Base-by-base conservation (phyloP, 352 stramenopile species). In the Phytophthora hibernalis region DNA sequence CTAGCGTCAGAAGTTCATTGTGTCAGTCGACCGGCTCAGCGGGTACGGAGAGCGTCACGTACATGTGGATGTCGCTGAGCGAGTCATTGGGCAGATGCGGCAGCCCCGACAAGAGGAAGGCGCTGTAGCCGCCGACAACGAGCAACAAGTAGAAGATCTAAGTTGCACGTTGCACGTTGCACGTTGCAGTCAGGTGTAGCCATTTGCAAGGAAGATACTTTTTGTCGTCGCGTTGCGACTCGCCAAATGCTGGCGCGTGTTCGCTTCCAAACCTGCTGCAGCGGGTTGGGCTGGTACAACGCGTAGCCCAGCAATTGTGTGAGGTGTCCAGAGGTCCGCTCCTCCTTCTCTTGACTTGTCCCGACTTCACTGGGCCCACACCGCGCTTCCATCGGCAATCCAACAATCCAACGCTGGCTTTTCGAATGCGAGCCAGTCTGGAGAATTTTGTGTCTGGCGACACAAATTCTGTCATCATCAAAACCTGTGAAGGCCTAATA, bases 61-160 rank as follows among this genome's bases (percentile, higher is more conserved):
- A 71, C 78, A 80, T 76, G 69, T 91, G 80, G 43, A 67, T 53
- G 13, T 68, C 43, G 15, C 71, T 43, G 16, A 91, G 67, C 50
- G 62, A 76, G 12, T 70, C 75, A 44, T 65, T 86, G 20, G 79
- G 76, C 2, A 89, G 57, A 26, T 76, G 72, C 42, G 77, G 79
- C 20, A 86, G 53, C 11, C 74, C 82, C 1, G 38, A 60, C 31
- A 77, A 55, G 21, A 91, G 72, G 70, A 92, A 91, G 8, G 72
- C 70, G 20, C 72, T 79, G 54, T 88, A 90, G 58, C 82, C 79
- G 11, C 82, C 77, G 11, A 79, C 66, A 7, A 90, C 75, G 31
- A 91, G 64, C 60, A 85, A 28, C 62, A 93, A 33, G 65, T 89
- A 91, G 52, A 90, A 82, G 31, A 79, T 68, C 79, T 90, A 54